Percentiles rank a stretch among this genome's conserved stretches.
Conservation (phyloP, 2,329 filamentous ascomycete species). For the Sporothrix globosa region DNA sequence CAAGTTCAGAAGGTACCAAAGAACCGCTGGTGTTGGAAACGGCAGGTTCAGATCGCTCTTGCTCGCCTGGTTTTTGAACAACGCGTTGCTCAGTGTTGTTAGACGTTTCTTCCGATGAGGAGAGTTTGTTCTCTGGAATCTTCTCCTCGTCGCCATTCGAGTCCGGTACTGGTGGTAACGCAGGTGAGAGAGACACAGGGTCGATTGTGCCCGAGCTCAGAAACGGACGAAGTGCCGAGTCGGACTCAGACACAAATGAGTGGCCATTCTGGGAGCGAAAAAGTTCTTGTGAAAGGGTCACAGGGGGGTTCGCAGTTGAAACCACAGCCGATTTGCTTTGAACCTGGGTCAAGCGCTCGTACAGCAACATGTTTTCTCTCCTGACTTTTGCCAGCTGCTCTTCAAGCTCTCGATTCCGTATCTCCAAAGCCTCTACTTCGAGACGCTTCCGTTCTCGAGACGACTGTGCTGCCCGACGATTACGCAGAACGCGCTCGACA, state of each 20-base stretch:
- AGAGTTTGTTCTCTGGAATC: background rate
- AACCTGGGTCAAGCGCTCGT: slow-evolving; percentile 56
- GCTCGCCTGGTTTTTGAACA: background rate
- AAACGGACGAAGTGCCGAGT: slow-evolving; percentile 48
- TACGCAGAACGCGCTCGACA: slow-evolving; percentile 94
- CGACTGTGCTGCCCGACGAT: slow-evolving; percentile 93
- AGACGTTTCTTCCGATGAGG: background rate
- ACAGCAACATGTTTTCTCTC: slow-evolving; percentile 52
- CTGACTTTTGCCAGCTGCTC: slow-evolving; percentile 51
- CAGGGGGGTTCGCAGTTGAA: slow-evolving; percentile 47
- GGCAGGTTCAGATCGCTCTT: background rate
- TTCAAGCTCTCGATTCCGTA: slow-evolving; percentile 72
- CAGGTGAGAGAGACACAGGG: slow-evolving; percentile 64
- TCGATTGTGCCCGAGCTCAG: slow-evolving; percentile 58
- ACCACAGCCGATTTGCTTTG: slow-evolving; percentile 51
- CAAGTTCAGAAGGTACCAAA: slow-evolving; percentile 40
- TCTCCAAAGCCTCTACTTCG: slow-evolving; percentile 84
- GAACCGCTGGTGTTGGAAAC: slow-evolving; percentile 36
- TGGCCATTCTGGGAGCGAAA: slow-evolving; percentile 55
- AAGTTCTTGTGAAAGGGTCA: slow-evolving; percentile 63
- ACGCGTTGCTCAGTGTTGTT: background rate
- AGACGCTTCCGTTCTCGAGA: slow-evolving; percentile 89
- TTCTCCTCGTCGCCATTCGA: slow-evolving; percentile 34
- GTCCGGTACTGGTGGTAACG: slow-evolving; percentile 57
- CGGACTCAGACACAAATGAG: slow-evolving; percentile 40